Percentiles rank a stretch among this genome's conserved stretches.
These are phyloP conservation scores for Castanea crenata DNA, from an alignment of 306 rosid genomes.

Conservation along the genomic window DNA sequence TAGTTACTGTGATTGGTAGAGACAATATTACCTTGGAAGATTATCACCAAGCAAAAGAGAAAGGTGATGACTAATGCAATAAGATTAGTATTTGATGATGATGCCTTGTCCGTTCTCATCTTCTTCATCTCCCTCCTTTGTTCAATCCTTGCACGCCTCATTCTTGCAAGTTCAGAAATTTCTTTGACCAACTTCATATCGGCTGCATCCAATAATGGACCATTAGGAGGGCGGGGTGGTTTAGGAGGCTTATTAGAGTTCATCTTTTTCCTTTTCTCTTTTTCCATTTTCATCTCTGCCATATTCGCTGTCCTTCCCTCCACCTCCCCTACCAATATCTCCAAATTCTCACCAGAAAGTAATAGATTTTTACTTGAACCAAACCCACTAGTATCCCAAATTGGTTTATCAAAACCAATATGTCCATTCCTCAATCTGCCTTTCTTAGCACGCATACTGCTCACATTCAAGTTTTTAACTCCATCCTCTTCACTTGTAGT, in stretches of 20 bases:
- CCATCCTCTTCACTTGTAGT: constrained; percentile 20
- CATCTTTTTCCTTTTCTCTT: constrained; percentile 8
- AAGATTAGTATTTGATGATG: constrained; percentile 27
- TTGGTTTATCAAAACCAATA: constrained; percentile 1
- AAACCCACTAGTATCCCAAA: constrained; percentile 6
- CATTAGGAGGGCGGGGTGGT: constrained; percentile 39
- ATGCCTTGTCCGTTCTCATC: constrained; percentile 9
- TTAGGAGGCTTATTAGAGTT: constrained; percentile 30
- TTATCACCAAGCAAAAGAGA: constrained; percentile 30
- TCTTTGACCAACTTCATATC: constrained; percentile 33
- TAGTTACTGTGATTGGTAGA: not conserved
- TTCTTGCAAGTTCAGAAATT: constrained; percentile 20
- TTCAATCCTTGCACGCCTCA: constrained; percentile 23
- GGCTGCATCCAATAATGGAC: constrained; percentile 28
- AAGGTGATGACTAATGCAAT: constrained; percentile 28
- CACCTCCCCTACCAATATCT: constrained; percentile 4
- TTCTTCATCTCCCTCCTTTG: constrained; percentile 15
- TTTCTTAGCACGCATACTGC: constrained; percentile 8
- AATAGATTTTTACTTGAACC: constrained; percentile 2
- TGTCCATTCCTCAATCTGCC: constrained; percentile 22
- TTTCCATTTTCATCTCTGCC: not conserved
- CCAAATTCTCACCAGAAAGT: constrained; percentile 2
- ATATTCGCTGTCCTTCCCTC: not conserved
- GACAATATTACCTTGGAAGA: constrained; percentile 32
- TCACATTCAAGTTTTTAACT: constrained; percentile 1